Conservation (phyloP, 2,329 filamentous ascomycete species). For the Aureobasidium mangrovei region DNA sequence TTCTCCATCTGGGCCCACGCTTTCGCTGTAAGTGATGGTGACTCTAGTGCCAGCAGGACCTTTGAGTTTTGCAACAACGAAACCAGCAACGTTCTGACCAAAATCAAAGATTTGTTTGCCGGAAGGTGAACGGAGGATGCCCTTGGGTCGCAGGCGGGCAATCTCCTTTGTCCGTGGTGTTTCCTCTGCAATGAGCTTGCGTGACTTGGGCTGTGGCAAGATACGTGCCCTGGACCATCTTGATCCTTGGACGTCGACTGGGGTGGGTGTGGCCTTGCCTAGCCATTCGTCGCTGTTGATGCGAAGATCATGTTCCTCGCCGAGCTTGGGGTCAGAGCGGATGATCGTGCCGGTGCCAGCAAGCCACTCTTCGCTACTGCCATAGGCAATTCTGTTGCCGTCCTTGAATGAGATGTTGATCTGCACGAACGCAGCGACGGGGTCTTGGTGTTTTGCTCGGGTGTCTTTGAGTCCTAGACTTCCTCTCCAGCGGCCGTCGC, state of each 20-base stretch:
- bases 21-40: constrained; percentile 1
- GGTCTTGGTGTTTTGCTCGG: constrained; percentile 4
- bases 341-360: constrained; percentile 4
- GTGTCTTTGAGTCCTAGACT: constrained; percentile 1
- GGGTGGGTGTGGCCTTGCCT: neutral
- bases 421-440: neutral
- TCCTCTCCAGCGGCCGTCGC: constrained; percentile 8
- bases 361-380: constrained; percentile 6
- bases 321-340: constrained; percentile 2
- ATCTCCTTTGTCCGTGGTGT: constrained; percentile 9
- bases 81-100: constrained; percentile 7
- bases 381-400: constrained; percentile 5
- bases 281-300: constrained; percentile 6
- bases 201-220: neutral
- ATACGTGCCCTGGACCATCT: neutral
- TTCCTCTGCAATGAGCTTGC: constrained; percentile 8
- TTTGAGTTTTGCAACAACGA: neutral
- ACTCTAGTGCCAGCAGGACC: neutral
- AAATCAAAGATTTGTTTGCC: constrained; percentile 13
- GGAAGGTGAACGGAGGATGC: neutral
- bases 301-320: constrained; percentile 4
- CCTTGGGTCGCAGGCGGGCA: neutral
- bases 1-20: neutral
- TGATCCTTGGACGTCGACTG: neutral
- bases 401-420: constrained; percentile 8